phyloP scores from a whole-genome alignment of 331 rosid genomes.

The Pyrus hybrid region DNA sequence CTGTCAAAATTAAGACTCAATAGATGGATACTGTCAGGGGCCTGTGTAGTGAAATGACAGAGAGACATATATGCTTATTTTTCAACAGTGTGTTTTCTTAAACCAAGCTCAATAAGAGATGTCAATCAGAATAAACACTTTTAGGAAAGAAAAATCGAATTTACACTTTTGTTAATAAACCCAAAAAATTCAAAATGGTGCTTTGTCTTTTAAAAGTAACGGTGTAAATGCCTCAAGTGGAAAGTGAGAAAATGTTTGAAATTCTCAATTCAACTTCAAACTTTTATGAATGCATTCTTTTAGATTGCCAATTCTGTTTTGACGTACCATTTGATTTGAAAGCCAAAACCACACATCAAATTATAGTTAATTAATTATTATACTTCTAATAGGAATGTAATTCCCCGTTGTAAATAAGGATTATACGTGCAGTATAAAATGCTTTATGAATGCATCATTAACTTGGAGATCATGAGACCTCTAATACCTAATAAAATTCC shows the following conservation, averaged over 20 bases:
- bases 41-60: not conserved
- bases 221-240: no score
- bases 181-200: not conserved
- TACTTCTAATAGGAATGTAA: no score
- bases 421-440: not conserved
- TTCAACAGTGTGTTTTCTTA: not conserved
- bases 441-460: not conserved
- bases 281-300: no score
- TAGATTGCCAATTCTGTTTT: accelerated
- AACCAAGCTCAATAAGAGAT: not conserved
- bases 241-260: no score
- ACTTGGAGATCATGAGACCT: not conserved
- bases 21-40: not conserved
- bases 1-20: not conserved
- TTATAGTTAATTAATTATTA: no score
- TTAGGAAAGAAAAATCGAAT: not conserved
- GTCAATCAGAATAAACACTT: not conserved
- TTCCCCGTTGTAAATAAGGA: not conserved
- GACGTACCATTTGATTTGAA: no score
- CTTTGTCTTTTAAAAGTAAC: not conserved
- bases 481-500: not conserved
- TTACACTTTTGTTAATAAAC: not conserved
- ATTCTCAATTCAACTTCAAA: no score
- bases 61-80: not conserved
- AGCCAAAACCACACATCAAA: no score